Evolutionary conservation across 441 rosid genomes (phyloP), one percentile per base, ranked within the genome.

Genomic region (Capsella rubella): DNA sequence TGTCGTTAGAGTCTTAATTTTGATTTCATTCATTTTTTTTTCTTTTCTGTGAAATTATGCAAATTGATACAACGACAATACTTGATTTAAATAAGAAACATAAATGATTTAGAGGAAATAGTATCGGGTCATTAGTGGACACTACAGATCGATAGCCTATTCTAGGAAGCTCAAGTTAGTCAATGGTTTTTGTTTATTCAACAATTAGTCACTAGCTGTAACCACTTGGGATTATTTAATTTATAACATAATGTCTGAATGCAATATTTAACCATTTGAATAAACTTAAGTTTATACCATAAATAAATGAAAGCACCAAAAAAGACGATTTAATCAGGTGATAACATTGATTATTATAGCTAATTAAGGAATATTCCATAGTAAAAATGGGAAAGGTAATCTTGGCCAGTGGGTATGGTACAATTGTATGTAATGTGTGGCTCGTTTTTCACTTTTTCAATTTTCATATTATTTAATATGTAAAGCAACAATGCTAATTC

Each of bases 361-460:
- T 67, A 52, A 45, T 11, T 27, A 35, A 53, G 51, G 79, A 54
- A 68, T 75, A 75, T 75, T 54, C 79, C 75, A 65, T 47, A 37
- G 34, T 47, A 35, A 39, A 28, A 39, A 28, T 46, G 75, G 75
- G 42, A 52, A 75, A 75, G 11, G 7, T 21, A 59, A 21, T 27
- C 16, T 21, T 52, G 52, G 45, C 47, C 46, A 63, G 7, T 54
- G 66, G 37, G 35, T 25, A 35, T 65, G 60, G 2, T 37, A 46
- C 74, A 68, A 68, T 69, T 46, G 65, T 46, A 60, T 9, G 57
- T 53, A 43, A 53, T 54, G 18, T 45, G 16, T 28, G 43, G 46
- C 15, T 18, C 11, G 16, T 35, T 53, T 75, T 45, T 76, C 51
- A 49, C 74, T 60, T 75, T 21, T 75, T 6, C 28, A 43, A 21